phyloP scores from a whole-genome alignment of 2,329 filamentous ascomycete species.

The Amylocarpus encephaloides region DNA sequence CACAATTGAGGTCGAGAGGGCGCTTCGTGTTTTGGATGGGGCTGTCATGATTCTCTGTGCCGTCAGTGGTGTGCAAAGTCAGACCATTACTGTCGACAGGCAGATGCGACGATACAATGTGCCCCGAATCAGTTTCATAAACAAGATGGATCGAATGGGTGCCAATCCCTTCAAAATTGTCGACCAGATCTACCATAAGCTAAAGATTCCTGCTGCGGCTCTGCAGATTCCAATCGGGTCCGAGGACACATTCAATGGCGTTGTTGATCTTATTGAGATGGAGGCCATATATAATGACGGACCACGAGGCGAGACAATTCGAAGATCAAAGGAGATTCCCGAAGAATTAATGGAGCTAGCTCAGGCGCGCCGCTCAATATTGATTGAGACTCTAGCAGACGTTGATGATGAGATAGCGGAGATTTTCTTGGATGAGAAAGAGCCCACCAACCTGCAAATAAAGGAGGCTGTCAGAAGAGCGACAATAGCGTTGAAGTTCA shows the following conservation, averaged over 20 bases:
- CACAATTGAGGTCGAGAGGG: constrained; percentile 96
- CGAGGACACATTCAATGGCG: constrained; percentile 86
- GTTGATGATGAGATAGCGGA: constrained; percentile 98
- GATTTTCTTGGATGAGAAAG: constrained; percentile 81
- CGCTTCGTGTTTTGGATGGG: constrained; percentile 87
- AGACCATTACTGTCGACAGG: constrained; percentile 95
- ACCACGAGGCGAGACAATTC: constrained; percentile 68
- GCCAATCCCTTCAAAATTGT: constrained; percentile 97
- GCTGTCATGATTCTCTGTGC: constrained; percentile 98
- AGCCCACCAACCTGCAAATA: constrained; percentile 74
- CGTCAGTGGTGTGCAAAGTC: constrained; percentile 92
- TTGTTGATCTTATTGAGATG: constrained; percentile 90
- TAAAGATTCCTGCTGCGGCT: constrained; percentile 87
- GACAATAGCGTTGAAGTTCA: constrained; percentile 85
- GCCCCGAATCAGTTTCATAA: constrained; percentile 90
- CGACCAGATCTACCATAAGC: constrained; percentile 94
- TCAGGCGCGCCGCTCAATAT: constrained; percentile 72
- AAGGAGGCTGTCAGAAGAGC: constrained; percentile 86
- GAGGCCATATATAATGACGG: constrained; percentile 91
- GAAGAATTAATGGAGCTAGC: constrained; percentile 69
- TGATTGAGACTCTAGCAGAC: constrained; percentile 94
- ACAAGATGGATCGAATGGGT: constrained; percentile 99
- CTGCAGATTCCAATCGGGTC: constrained; percentile 90
- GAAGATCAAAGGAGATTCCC: constrained; percentile 74
- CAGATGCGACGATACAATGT: constrained; percentile 99